Conservation (phyloP, 2,329 filamentous ascomycete genomes). For the Chrysoporthe deuterocubensis region DNA sequence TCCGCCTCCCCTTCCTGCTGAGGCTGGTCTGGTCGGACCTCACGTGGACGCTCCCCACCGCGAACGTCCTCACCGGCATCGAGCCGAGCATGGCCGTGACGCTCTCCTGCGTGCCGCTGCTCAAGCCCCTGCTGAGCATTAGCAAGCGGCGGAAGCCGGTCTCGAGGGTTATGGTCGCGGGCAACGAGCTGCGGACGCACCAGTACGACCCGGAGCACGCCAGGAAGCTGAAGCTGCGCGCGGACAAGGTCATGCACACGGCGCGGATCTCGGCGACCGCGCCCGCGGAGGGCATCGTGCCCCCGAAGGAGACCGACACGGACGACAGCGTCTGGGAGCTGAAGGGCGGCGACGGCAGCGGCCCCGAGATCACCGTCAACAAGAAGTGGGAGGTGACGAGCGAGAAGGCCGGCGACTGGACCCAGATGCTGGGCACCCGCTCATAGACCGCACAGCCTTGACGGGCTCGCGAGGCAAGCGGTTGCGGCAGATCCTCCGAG, state of each 20-base stretch:
- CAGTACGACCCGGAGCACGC: slow-evolving; percentile 13
- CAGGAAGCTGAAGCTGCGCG: slow-evolving; percentile 7
- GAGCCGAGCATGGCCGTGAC: slow-evolving; percentile 45
- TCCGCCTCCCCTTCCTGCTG: slow-evolving; percentile 40
- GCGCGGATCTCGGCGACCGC: neutral
- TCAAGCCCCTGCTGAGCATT: slow-evolving; percentile 43
- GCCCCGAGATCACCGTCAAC: slow-evolving; percentile 9
- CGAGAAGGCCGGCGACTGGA: slow-evolving; percentile 13
- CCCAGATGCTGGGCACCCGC: slow-evolving; percentile 7
- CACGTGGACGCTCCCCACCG: slow-evolving; percentile 39
- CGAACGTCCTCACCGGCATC: slow-evolving; percentile 42
- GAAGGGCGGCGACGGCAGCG: slow-evolving; percentile 9
- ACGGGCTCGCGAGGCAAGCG: neutral
- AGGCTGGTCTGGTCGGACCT: slow-evolving; percentile 40
- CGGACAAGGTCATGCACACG: slow-evolving; percentile 2
- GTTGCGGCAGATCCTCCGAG: no score
- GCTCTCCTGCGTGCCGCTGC: slow-evolving; percentile 44
- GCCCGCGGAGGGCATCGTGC: neutral
- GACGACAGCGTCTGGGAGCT: slow-evolving; percentile 8
- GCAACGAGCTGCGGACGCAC: slow-evolving; percentile 12
- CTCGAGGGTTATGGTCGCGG: neutral
- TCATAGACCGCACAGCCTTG: neutral
- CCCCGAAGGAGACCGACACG: neutral
- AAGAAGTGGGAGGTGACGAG: slow-evolving; percentile 9
- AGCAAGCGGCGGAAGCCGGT: neutral